Conservation (phyloP, 345 rosid species). For the thale cress (Arabidopsis thaliana) region TAIR10.1 NC_003070.9:8669501-8670000, state of each 20-base stretch:
- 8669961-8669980: constrained; percentile 6
- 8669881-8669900: neutral
- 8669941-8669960: constrained; percentile 21
- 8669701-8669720: constrained; percentile 40
- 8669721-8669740: constrained; percentile 46
- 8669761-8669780: constrained; percentile 10
- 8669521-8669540: constrained; percentile 84
- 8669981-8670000: constrained; percentile 6
- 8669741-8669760: constrained; percentile 57
- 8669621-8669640: constrained; percentile 54
- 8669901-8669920: constrained; percentile 18
- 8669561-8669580: constrained; percentile 60
- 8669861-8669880: neutral
- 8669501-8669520: constrained; percentile 66
- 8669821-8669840: constrained; percentile 5
- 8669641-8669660: constrained; percentile 58
- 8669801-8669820: constrained; percentile 6
- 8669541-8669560: constrained; percentile 61
- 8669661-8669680: constrained; percentile 67
- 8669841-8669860: constrained; percentile 31
- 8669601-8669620: constrained; percentile 60
- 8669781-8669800: constrained; percentile 9
- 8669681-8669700: constrained; percentile 55
- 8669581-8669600: constrained; percentile 60
- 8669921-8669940: constrained; percentile 14